Percentiles rank a stretch among this genome's conserved stretches.
These are phyloP conservation scores for Ustilago loliicola DNA, from an alignment of 1,284 basidiomycete species.

Conservation along the genomic window DNA sequence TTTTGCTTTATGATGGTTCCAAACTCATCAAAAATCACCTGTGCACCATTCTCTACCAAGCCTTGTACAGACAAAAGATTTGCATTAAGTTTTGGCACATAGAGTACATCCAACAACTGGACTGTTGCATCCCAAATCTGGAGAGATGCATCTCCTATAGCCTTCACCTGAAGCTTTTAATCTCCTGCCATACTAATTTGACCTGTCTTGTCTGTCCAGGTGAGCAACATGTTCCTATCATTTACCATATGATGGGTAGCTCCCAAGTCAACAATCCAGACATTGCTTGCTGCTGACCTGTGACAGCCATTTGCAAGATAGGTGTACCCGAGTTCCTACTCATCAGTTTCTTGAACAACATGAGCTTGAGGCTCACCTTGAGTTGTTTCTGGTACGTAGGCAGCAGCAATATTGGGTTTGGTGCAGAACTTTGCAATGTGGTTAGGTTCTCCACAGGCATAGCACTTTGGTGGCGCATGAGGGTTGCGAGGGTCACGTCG, in stretches of 20 bases:
- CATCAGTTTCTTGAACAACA: too few relatives aligned
- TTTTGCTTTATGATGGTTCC: background rate
- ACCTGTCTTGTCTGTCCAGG: background rate
- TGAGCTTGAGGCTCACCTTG: too few relatives aligned
- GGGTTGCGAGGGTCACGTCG: background rate
- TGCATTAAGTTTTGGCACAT: constrained; percentile 9
- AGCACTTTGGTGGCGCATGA: background rate
- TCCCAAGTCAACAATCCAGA: constrained; percentile 7
- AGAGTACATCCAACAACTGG: constrained; percentile 8
- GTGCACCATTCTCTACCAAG: constrained; percentile 7
- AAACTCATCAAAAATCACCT: constrained; percentile 7
- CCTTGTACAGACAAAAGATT: constrained; percentile 9
- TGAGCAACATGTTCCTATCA: constrained; percentile 2
- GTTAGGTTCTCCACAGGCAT: background rate
- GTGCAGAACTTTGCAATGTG: background rate
- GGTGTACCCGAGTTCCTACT: background rate
- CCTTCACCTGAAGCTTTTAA: constrained; percentile 1
- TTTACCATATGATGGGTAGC: constrained; percentile 13
- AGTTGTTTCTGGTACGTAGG: background rate
- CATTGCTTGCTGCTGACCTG: background rate
- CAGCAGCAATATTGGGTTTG: background rate
- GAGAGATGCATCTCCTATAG: background rate
- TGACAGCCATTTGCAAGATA: background rate
- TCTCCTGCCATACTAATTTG: background rate
- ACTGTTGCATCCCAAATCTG: background rate